These are phyloP conservation scores for Cryptococcus sp. DNA, from an alignment of 1,284 basidiomycete genomes.

Conservation along the genomic window DNA sequence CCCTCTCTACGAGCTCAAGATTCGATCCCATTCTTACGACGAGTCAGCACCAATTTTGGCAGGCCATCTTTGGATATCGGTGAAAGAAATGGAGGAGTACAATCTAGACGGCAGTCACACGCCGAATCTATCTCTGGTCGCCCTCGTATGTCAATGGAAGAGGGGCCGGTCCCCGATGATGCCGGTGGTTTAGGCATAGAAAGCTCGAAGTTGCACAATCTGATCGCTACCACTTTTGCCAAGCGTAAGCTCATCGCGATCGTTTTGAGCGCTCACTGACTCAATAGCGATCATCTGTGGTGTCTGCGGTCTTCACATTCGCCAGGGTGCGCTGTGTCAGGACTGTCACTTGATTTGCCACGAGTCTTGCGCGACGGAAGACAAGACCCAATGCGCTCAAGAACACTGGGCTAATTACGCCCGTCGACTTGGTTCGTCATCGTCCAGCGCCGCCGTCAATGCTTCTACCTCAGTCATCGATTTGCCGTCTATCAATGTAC, in stretches of 20 bases:
- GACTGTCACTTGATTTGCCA: conserved; percentile 87
- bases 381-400: conserved; percentile 75
- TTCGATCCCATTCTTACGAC: conserved; percentile 85
- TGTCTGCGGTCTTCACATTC: conserved; percentile 73
- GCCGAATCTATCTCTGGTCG: background rate
- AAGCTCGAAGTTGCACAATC: conserved; percentile 61
- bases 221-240: conserved; percentile 87
- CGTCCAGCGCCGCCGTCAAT: no score
- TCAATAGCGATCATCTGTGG: conserved; percentile 74
- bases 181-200: background rate
- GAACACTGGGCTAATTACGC: no score
- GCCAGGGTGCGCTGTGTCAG: conserved; percentile 83
- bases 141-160: background rate
- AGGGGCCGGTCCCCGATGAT: background rate
- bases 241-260: conserved; percentile 62
- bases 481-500: no score
- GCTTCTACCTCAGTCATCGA: no score
- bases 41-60: conserved; percentile 82
- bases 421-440: no score
- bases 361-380: conserved; percentile 67
- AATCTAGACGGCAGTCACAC: background rate
- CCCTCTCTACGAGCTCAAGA: conserved; percentile 75
- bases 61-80: conserved; percentile 64
- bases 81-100: conserved; percentile 19
- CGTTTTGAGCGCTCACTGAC: background rate